These are phyloP conservation scores for Mesembryanthemum crystallinum DNA, from an alignment of 148 eudicot genomes.

Conservation along the genomic window DNA sequence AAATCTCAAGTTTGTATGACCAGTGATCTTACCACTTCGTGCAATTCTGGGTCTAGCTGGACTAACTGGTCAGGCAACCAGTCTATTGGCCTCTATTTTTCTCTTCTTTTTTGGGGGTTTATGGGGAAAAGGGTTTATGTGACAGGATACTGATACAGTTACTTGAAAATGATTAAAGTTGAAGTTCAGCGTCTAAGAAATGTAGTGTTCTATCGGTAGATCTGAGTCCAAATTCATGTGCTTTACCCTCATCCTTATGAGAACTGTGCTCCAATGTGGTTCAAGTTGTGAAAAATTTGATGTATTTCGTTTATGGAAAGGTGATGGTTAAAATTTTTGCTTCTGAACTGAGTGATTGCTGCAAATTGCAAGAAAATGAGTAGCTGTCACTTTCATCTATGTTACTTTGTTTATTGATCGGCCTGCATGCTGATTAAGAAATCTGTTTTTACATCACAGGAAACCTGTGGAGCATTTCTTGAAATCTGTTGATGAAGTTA, in stretches of 20 bases:
- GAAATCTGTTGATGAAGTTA: conserved; percentile 61
- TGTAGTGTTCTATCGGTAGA: neutral
- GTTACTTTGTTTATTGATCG: neutral
- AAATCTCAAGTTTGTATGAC: neutral
- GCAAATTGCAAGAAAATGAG: neutral
- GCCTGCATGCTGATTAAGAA: neutral
- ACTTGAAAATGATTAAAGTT: neutral
- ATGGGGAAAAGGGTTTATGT: neutral
- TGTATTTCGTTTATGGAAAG: neutral
- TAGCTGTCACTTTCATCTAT: neutral
- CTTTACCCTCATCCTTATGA: no score
- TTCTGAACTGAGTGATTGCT: neutral
- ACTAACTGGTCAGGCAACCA: neutral
- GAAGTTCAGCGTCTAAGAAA: no score
- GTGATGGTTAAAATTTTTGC: neutral
- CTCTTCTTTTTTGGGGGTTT: neutral
- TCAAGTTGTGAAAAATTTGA: neutral
- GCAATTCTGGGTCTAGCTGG: no score
- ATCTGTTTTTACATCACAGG: neutral
- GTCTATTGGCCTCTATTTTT: neutral
- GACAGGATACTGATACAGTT: neutral
- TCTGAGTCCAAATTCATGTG: neutral
- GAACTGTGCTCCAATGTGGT: no score
- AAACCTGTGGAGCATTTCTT: conserved; percentile 70
- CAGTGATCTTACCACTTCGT: neutral